Evolutionary conservation across 2,329 filamentous ascomycete species (phyloP).

Genomic region (Pseudogymnoascus sp.): DNA sequence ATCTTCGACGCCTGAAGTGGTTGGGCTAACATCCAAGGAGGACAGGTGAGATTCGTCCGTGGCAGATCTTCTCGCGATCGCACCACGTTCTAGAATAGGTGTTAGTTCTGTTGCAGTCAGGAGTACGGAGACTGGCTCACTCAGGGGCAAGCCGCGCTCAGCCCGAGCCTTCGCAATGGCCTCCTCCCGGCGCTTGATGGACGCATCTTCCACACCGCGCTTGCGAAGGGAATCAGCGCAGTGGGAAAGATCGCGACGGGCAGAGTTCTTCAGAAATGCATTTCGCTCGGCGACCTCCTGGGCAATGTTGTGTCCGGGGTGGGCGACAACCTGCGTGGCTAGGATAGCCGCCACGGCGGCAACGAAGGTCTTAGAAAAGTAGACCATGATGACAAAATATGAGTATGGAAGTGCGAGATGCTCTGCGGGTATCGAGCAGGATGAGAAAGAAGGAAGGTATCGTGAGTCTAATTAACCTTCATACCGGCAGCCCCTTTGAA

Average conservation of each 20-base stretch:
- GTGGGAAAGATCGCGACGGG: conserved; percentile 23
- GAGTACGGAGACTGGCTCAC: background rate
- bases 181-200: background rate
- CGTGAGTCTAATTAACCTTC: background rate
- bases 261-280: background rate
- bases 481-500: background rate
- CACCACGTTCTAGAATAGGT: background rate
- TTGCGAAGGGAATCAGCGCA: conserved; percentile 29
- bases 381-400: background rate
- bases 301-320: conserved; percentile 29
- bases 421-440: background rate
- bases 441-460: background rate
- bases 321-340: conserved; percentile 20
- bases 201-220: conserved; percentile 22
- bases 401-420: background rate
- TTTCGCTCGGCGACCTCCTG: conserved; percentile 25
- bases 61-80: background rate
- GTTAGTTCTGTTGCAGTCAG: background rate
- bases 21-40: background rate
- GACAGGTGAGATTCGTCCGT: background rate
- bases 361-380: background rate
- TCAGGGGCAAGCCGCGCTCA: background rate
- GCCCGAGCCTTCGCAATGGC: background rate
- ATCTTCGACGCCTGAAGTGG: background rate
- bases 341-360: background rate